These are phyloP conservation scores for Prunus davidiana DNA, from an alignment of 306 rosid genomes.

Conservation along the genomic window DNA sequence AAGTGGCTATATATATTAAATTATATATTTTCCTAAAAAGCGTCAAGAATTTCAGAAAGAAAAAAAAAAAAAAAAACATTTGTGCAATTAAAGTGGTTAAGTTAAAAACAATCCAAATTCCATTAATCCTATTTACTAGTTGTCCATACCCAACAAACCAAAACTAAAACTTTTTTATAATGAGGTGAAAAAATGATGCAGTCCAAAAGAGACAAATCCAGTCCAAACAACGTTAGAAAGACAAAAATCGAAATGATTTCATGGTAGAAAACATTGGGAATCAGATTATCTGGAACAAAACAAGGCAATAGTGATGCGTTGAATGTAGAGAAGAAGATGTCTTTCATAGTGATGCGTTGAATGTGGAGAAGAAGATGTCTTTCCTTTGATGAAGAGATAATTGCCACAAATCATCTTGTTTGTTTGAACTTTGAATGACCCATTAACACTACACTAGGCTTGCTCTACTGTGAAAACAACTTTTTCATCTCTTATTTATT, in stretches of 20 bases:
- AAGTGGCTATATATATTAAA: no score
- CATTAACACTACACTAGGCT: no score
- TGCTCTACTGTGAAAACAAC: no score
- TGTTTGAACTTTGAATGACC: no score
- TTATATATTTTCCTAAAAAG: no score
- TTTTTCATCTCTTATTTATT: no score
- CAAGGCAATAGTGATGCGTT: slow-evolving; percentile 24
- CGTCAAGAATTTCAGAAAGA: no score
- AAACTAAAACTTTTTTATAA: neutral
- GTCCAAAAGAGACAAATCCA: slow-evolving; percentile 23
- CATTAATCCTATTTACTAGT: neutral
- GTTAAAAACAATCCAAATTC: neutral
- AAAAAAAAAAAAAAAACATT: no score
- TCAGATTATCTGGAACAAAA: slow-evolving; percentile 18
- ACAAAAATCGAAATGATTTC: slow-evolving; percentile 35
- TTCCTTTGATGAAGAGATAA: no score
- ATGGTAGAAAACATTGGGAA: slow-evolving; percentile 24
- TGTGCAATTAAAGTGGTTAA: no score
- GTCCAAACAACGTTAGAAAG: slow-evolving; percentile 12
- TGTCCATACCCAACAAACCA: slow-evolving; percentile 22
- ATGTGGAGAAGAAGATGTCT: neutral
- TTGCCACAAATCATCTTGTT: no score
- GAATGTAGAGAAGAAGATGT: slow-evolving; percentile 8
- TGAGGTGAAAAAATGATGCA: slow-evolving; percentile 8
- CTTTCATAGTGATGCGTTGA: slow-evolving; percentile 26